These are phyloP conservation scores for Cryptococcus sp. DNA, from an alignment of 1,284 basidiomycete genomes.

Conservation along the genomic window DNA sequence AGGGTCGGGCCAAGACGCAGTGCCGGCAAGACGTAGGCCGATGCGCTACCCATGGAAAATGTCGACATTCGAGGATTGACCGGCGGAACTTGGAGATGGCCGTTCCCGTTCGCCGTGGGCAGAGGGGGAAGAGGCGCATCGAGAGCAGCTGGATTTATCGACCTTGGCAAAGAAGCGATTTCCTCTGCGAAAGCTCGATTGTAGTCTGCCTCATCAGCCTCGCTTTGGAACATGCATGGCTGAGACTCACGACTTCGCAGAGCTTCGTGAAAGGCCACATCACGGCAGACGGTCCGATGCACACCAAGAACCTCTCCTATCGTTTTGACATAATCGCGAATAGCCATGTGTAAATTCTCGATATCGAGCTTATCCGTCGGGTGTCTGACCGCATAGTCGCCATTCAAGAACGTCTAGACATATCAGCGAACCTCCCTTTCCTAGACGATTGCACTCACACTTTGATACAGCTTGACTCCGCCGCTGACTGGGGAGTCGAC, in stretches of 20 bases:
- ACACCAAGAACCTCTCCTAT: constrained; percentile 78
- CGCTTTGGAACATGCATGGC: neutral
- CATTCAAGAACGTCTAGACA: constrained; percentile 58
- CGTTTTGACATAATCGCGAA: constrained; percentile 78
- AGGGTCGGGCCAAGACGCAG: constrained; percentile 16
- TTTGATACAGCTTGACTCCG: constrained; percentile 70
- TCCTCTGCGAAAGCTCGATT: constrained; percentile 84
- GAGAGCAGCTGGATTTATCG: neutral
- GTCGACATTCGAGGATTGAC: neutral
- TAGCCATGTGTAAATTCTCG: constrained; percentile 63
- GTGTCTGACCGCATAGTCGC: constrained; percentile 62
- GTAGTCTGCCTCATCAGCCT: constrained; percentile 55
- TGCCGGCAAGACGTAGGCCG: constrained; percentile 13
- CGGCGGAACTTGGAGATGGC: neutral
- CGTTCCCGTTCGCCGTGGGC: neutral
- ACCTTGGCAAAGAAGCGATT: constrained; percentile 48
- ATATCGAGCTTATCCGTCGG: constrained; percentile 66
- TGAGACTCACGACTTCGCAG: constrained; percentile 58
- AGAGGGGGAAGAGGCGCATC: constrained; percentile 4
- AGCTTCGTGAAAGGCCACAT: constrained; percentile 88
- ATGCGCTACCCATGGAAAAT: neutral
- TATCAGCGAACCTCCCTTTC: neutral
- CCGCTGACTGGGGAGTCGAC: constrained; percentile 77
- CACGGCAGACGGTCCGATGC: constrained; percentile 74
- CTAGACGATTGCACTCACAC: constrained; percentile 34